Percentiles rank a stretch among this genome's conserved stretches.
These are phyloP conservation scores for Blastocystis sp. DNA, from an alignment of 352 stramenopile species.

Conservation along the genomic window DNA sequence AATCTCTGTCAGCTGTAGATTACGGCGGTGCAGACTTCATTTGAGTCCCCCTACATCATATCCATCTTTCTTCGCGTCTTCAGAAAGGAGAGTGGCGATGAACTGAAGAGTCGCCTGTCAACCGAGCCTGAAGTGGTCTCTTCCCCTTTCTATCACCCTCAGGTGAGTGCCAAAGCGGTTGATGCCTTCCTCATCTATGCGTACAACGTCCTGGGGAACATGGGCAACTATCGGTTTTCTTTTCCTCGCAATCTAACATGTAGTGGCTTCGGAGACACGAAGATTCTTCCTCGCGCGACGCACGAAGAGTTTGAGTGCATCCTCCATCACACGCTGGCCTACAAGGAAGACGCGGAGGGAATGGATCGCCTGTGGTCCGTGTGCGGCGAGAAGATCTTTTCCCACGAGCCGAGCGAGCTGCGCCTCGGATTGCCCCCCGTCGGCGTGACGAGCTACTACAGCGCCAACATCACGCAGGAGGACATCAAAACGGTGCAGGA, in stretches of 20 bases:
- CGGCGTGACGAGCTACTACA: conserved; percentile 69
- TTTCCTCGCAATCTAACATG: background rate
- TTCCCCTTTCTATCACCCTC: conserved; percentile 17
- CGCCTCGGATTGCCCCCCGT: conserved; percentile 44
- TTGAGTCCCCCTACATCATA: conserved; percentile 68
- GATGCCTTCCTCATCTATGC: conserved; percentile 67
- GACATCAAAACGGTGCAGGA: conserved; percentile 68
- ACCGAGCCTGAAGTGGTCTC: conserved; percentile 13
- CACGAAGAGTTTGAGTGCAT: conserved; percentile 47
- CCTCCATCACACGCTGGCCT: conserved; percentile 19
- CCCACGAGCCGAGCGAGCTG: conserved; percentile 22
- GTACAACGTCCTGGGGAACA: conserved; percentile 70
- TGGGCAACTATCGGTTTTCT: conserved; percentile 69
- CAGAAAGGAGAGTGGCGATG: conserved; percentile 31
- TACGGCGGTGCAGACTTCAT: conserved; percentile 67
- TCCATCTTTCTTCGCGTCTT: conserved; percentile 68
- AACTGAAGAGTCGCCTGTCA: conserved; percentile 39
- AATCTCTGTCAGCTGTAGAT: conserved; percentile 25
- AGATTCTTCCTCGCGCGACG: conserved; percentile 41
- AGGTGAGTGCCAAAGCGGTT: conserved; percentile 44
- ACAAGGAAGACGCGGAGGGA: background rate
- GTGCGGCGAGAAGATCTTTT: conserved; percentile 64
- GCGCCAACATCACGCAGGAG: conserved; percentile 49
- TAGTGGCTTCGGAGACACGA: conserved; percentile 70
- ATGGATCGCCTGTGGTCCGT: conserved; percentile 43